Percentiles rank a stretch among this genome's conserved stretches.
phyloP scores from a whole-genome alignment of 805 yeast species.

The Cyberlindnera samutprakarnensis region DNA sequence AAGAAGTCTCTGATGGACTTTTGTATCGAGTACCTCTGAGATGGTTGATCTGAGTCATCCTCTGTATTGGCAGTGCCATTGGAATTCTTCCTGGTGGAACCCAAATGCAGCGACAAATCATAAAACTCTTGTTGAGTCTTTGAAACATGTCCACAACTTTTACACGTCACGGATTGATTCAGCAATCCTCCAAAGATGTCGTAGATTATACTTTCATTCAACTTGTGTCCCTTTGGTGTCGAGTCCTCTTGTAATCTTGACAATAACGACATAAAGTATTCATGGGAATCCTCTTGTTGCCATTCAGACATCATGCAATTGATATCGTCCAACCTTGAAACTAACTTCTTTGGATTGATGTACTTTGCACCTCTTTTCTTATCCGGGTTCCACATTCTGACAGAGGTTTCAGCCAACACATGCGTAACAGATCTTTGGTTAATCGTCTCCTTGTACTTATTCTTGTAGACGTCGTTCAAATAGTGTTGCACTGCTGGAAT shows the following conservation, averaged over 20 bases:
- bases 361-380: slow-evolving; percentile 30
- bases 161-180: slow-evolving; percentile 79
- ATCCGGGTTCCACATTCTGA: slow-evolving; percentile 61
- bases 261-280: slow-evolving; percentile 88
- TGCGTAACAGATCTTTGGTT: slow-evolving; percentile 54
- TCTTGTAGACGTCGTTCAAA: slow-evolving; percentile 53
- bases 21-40: slow-evolving; percentile 54
- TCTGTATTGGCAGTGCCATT: slow-evolving; percentile 4
- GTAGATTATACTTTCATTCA: slow-evolving; percentile 74
- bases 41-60: slow-evolving; percentile 10
- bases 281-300: slow-evolving; percentile 98
- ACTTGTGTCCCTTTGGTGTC: slow-evolving; percentile 82
- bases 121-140: slow-evolving; percentile 90
- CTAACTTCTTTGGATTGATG: slow-evolving; percentile 70
- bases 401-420: slow-evolving; percentile 59
- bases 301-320: slow-evolving; percentile 95
- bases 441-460: slow-evolving; percentile 40
- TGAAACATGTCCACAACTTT: slow-evolving; percentile 72
- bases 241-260: slow-evolving; percentile 86
- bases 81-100: slow-evolving; percentile 19
- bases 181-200: slow-evolving; percentile 92
- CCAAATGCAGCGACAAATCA: slow-evolving; percentile 77
- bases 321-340: slow-evolving; percentile 67
- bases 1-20: slow-evolving; percentile 77
- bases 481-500: slow-evolving; percentile 88